Conservation (phyloP, 2,329 filamentous ascomycete species). For the Exserohilum turcica region DNA sequence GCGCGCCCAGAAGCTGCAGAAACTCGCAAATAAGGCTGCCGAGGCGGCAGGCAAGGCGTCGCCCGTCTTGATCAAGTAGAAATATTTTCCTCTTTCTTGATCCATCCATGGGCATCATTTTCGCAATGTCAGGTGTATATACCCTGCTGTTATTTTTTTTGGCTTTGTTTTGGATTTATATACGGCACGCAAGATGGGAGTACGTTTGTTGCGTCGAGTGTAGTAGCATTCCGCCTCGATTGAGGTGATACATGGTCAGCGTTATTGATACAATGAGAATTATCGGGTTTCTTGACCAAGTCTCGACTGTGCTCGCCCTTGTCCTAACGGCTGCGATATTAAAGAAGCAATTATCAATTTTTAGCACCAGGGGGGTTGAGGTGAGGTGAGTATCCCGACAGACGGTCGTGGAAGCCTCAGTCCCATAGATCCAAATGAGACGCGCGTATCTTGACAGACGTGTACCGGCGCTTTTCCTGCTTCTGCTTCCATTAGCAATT, state of each 20-base stretch:
- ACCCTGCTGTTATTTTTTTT: neutral
- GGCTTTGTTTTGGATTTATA: too few relatives aligned
- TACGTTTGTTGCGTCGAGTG: neutral
- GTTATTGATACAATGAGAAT: neutral
- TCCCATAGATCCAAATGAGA: too few relatives aligned
- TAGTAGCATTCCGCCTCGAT: neutral
- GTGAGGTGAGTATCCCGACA: too few relatives aligned
- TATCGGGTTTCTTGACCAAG: too few relatives aligned
- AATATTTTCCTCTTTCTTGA: neutral
- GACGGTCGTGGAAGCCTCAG: too few relatives aligned
- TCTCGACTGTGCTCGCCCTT: neutral
- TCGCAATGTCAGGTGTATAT: constrained; percentile 11
- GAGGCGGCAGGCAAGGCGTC: constrained; percentile 53
- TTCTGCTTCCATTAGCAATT: too few relatives aligned
- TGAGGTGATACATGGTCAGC: constrained; percentile 1
- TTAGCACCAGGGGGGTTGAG: too few relatives aligned
- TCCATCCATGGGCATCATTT: neutral
- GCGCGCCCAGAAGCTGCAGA: constrained; percentile 70
- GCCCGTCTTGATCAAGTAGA: constrained; percentile 42
- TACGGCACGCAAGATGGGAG: neutral
- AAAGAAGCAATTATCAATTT: too few relatives aligned
- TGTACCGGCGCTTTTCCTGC: too few relatives aligned
- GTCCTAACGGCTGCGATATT: neutral
- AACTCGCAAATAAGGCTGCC: constrained; percentile 67
- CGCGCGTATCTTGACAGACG: too few relatives aligned